Base-by-base conservation (phyloP, 192 early-diverging fungal genomes). In the Gryganskiella cystojenkinii region DNA sequence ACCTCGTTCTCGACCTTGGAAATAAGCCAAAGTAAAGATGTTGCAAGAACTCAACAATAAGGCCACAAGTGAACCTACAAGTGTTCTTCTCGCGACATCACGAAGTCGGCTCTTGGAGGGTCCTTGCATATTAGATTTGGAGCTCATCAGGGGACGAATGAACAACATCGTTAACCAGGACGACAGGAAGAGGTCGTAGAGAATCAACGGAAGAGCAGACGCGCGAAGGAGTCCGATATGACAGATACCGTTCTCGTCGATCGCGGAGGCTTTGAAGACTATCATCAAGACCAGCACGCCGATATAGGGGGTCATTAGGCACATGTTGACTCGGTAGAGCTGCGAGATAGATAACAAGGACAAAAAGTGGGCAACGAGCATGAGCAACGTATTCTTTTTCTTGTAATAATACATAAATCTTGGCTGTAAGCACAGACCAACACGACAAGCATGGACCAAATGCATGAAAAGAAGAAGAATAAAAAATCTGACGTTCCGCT, bases 21-120 rank as follows among this genome's bases (percentile, higher is more conserved):
- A 66, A 30, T 65, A 9, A 14, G 57, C 64, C 9, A 81, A 43
- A n/a, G 67, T 60, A n/a, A 70, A 44, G 24, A 81, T 56, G 54
- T 81, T 81, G 30, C 35, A 66, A 49, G 72, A 65, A n/a, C 71
- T 76, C 24, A 75, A 66, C 37, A 81, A 3, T 22, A 76, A 50
- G 44, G 65, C 67, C n/a, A 81, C 72, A n/a, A 81, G 20, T 0
- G 80, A 62, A 31, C 71, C 80, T 1, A 70, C 43, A 17, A 81
- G 50, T 8, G 72, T 81, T 3, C 67, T 44, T 52, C 63, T 55
- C 17, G 80, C 80, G 7, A 83, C 37, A 25, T 65, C 56, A 34
- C 64, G 64, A 20, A 67, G 54, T 19, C 30, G 24, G 0, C 54
- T 30, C 54, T 35, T 56, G 27, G 54, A 56, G 11, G 54, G 54